Base-by-base conservation (phyloP, 495 filamentous ascomycete genomes). In the Tirmania nivea region DNA sequence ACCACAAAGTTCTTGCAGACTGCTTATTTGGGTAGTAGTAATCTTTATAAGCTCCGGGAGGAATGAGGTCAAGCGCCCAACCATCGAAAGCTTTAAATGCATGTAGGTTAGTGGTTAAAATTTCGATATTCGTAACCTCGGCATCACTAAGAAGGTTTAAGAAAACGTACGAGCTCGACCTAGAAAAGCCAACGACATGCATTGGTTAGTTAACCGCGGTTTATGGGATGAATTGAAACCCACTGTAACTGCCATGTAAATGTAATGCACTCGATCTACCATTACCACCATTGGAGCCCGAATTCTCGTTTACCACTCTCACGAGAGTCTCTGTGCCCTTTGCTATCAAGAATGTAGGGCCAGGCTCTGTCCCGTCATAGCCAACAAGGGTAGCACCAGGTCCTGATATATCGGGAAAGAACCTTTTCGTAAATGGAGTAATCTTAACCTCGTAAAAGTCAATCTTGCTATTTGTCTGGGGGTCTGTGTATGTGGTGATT, bases 11-110 rank as follows among this genome's bases (percentile, higher is more conserved):
- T n/a, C 75, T 68, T 1, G 67, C 73, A 34, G 59, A 54, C 52
- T 77, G 70, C n/a, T 58, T 63, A 64, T 77, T 78, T 34, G 75
- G 76, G 56, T 76, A 78, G 57, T 76, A 78, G 61, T 78, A 78
- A 57, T 78, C 75, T 58, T 78, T 77, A 64, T 71, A 78, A 58
- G 77, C 60, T 16, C 71, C 73, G 0, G 67, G 59, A 0, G 59
- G 34, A 4, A 70, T 75, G 3, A 66, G 59, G 55, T 78, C 76
- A 54, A 73, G 70, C 3, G 75, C 75, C 75, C 76, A 78, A 0
- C 75, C 75, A 58, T 78, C 75, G 54, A 70, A 68, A 6, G 65
- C 58, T 48, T 56, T 57, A 42, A 51, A 56, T 12, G 12, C 12
- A 17, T 11, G 52, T 20, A 47, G 39, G 12, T 56, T 48, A 34